These are phyloP conservation scores for Dorcoceras hygrometricum DNA, from an alignment of 257 asterid genomes.

Conservation along the genomic window DNA sequence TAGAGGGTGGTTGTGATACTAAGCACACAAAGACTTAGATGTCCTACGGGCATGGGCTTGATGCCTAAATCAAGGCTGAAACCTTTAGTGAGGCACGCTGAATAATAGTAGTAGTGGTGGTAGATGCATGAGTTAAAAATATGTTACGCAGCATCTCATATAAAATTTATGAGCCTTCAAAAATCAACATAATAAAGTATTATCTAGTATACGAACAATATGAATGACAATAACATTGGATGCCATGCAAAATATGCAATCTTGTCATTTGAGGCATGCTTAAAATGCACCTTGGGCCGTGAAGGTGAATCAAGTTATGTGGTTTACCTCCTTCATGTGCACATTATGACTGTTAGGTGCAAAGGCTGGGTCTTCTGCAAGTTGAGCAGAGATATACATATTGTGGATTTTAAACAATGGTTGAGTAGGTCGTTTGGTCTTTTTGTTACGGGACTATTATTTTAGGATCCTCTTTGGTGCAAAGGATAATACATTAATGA, in stretches of 20 bases:
- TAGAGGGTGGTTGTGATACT: neutral
- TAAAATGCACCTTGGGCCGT: neutral
- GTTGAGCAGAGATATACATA: neutral
- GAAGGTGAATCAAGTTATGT: neutral
- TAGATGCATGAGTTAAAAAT: neutral
- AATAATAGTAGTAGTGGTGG: neutral
- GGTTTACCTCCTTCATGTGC: neutral
- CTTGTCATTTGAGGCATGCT: neutral
- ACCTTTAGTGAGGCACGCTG: neutral
- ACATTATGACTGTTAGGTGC: neutral
- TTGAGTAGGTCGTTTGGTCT: neutral
- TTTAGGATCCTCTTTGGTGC: too few species aligned
- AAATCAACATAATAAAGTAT: neutral
- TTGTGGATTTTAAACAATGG: neutral
- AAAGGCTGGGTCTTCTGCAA: neutral
- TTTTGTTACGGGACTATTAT: neutral
- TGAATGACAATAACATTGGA: neutral
- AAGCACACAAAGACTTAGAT: neutral
- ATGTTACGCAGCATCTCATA: neutral
- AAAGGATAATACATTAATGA: too few species aligned
- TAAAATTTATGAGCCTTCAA: neutral
- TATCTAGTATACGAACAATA: neutral
- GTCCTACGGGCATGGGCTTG: neutral
- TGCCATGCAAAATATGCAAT: neutral
- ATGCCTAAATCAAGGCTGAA: neutral